These are phyloP conservation scores for Gossypium ekmanianum DNA, from an alignment of 345 rosid species.

Conservation along the genomic window DNA sequence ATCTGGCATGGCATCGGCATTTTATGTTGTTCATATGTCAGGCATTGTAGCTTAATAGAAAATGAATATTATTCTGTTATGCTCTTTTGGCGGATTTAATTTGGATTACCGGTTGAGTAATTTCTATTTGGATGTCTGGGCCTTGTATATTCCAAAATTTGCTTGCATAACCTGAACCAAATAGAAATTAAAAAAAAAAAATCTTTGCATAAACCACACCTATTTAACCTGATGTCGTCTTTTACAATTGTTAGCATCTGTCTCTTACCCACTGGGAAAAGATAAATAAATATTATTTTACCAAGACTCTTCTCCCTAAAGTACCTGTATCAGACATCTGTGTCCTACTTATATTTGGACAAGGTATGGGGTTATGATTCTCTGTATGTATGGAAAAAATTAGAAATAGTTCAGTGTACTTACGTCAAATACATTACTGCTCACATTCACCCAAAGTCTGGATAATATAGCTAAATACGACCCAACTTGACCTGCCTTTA, in stretches of 20 bases:
- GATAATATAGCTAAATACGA: neutral
- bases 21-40: slow-evolving; percentile 4
- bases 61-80: neutral
- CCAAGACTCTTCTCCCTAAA: neutral
- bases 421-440: too few species aligned
- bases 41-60: slow-evolving; percentile 1
- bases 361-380: neutral
- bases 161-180: neutral
- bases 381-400: neutral
- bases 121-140: neutral
- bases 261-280: neutral
- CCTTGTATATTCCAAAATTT: neutral
- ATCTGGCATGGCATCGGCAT: neutral
- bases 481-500: neutral
- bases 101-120: slow-evolving; percentile 4
- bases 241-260: neutral
- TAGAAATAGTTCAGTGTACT: too few species aligned
- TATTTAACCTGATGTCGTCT: neutral
- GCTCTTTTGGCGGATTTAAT: neutral
- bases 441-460: neutral
- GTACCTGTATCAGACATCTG: neutral
- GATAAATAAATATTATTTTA: neutral
- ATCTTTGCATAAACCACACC: neutral
- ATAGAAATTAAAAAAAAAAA: neutral
- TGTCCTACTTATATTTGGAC: neutral